Base-by-base conservation (phyloP, 2,329 filamentous ascomycete genomes). In the Neocucurbitaria cava region DNA sequence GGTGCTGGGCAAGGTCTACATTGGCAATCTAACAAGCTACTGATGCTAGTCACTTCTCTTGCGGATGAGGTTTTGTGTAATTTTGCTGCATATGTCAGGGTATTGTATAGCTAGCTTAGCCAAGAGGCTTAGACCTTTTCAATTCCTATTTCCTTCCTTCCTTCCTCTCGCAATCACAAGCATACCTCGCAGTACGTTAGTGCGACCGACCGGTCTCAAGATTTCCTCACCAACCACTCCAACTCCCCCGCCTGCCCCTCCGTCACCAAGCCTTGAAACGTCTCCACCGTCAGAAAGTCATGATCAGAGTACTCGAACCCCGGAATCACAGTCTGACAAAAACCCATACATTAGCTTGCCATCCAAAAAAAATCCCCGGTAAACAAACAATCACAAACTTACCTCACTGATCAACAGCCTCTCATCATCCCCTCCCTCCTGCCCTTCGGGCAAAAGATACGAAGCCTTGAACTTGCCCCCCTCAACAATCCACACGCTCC, bases 241-340 rank as follows among this genome's bases (percentile, higher is more conserved):
- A 89, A 65, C 64, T 83, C 78, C 54, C 75, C 67, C 1, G 78
- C 79, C 61, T 82, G 78, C 24, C 83, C 77, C 10, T 76, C 61
- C 0, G 78, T 78, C 1, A 89, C 67, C 24, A 89, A 58, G 36
- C 79, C 71, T 35, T 70, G 68, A 60, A 88, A 74, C 11, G 72
- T 75, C 44, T 81, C 76, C 9, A 61, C 58, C 2, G 74, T 78
- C 66, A 90, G 75, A 63, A 90, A 90, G 62, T 88, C 85, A 70
- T 90, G 86, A 70, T 90, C 87, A 52, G 78, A 79, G 61, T 80
- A 89, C 65, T 89, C 87, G 64, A 90, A 90, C 0, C 87, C 88
- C 0, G 87, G 87, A 7, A 89, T 80, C 1, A 89, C 87, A 0
- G 85, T 88, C 77, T 78, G n/a, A 24, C 17, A 21, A n/a, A n/a